Evolutionary conservation across 768 basidiomycete species (phyloP), one percentile per base, ranked within the genome.

Genomic region (Mycena haematopus): DNA sequence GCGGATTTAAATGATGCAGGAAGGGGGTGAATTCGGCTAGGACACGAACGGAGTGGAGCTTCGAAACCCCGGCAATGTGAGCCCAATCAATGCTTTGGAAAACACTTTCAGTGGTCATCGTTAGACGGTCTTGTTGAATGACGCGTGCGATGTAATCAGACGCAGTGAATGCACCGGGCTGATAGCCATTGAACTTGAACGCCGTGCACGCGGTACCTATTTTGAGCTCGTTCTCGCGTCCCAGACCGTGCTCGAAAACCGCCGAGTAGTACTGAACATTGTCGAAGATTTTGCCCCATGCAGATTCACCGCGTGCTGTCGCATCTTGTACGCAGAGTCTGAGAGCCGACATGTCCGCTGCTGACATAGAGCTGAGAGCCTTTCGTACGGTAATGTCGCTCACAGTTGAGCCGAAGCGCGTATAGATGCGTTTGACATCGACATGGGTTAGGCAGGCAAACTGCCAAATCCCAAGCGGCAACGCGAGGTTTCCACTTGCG

Each of bases 361-460:
- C 10, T 51, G 46, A 4, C 36, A 14, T 68, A 27, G 6, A 66
- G 46, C 25, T 68, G 63, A 9, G 67, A 60, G 2, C 67, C 60
- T 2, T 58, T 42, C 5, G 68, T 66, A 13, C 57, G 56, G 29
- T 62, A 27, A 56, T 47, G 24, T 27, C 46, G 46, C 46, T 47
- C 6, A 72, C 68, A 33, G 31, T 56, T 29, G 60, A 62, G 15
- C 71, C 70, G 29, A 71, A 63, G 19, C 68, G 63, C 33, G 65
- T 63, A 27, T 62, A 64, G 3, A 69, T 55, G 2, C 69, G 67
- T 50, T 72, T 72, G 51, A 65, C 59, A 52, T 72, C 67, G 19
- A 72, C 57, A 53, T 42, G 40, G 0, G 40, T 19, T 10, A n/a
- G 40, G 9, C 40, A 42, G 2, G 40, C 40, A n/a, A 42, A 70